Evolutionary conservation across 2,329 filamentous ascomycete genomes (phyloP), one percentile per base, ranked within the genome.

Genomic region (Diaporthe sp.): DNA sequence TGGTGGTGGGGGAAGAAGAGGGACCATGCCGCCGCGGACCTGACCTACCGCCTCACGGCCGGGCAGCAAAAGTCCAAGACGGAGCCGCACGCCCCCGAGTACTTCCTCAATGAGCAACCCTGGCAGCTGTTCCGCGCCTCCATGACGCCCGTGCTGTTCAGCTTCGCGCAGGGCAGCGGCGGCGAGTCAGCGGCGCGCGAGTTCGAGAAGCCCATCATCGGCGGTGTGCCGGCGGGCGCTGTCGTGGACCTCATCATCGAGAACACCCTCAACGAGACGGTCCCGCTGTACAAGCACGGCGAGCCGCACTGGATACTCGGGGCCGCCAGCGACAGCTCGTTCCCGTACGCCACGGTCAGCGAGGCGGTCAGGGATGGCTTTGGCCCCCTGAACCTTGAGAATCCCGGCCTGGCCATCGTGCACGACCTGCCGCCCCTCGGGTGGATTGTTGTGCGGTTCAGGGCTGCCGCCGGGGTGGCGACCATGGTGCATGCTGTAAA

Each of bases 241-340:
- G 76, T 80, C 4, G 75, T 79, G 15, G 76, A 74, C n/a, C 25
- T 74, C 1, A 65, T 74, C 34, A 72, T 74, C 13, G 25, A 65
- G 57, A 74, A 74, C 34, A 31, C 17, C 4, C 46, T 74, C 55
- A 62, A 74, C 19, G 73, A 74, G 37, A 62, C 73, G n/a, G 22
- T 74, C 28, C 73, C 73, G 5, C 67, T 80, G 10, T 80, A 80
- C 68, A 80, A 79, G 74, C 79, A 79, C 59, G 78, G 76, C 1
- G 76, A 76, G 7, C 75, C 79, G 5, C 73, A 77, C 0, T 80
- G 76, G 78, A 61, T 80, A 1, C 70, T 80, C 2, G 78, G 79
- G 13, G 61, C 76, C 1, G 55, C n/a, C 1, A 58, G n/a, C 9
- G 37, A 75, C 25, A 57, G 46, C 2, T 25, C 28, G 5, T 79